phyloP scores from a whole-genome alignment of 2,329 filamentous ascomycete species.

The Fusarium luffae region DNA sequence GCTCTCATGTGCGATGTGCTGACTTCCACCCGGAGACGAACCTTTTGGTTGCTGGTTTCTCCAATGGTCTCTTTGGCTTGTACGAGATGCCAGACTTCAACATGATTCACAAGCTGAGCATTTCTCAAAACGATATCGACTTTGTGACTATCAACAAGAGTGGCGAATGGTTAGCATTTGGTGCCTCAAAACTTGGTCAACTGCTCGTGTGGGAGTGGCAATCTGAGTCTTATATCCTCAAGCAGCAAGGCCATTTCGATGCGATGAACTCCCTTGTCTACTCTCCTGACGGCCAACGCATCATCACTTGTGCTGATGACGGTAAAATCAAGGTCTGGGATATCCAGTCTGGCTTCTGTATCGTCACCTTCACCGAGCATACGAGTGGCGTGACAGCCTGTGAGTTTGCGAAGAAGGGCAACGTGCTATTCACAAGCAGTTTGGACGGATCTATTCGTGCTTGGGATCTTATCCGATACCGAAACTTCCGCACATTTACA shows the following conservation, averaged over 20 bases:
- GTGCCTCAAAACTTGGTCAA: constrained; percentile 93
- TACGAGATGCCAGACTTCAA: constrained; percentile 98
- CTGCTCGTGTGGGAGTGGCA: constrained; percentile 99
- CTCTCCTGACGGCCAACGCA: constrained; percentile 90
- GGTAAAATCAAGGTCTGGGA: constrained; percentile 99
- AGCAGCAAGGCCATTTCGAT: constrained; percentile 97
- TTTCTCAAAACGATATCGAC: constrained; percentile 97
- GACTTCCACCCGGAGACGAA: constrained; percentile 87
- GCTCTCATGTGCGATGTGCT: constrained; percentile 88
- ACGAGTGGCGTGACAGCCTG: constrained; percentile 93
- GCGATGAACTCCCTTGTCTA: constrained; percentile 94
- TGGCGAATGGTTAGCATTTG: constrained; percentile 97
- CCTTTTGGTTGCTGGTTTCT: constrained; percentile 96
- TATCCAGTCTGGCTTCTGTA: constrained; percentile 93
- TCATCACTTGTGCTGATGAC: constrained; percentile 94
- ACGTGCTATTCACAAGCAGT: constrained; percentile 94
- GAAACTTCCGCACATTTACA: constrained; percentile 97
- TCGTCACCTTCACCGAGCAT: constrained; percentile 98
- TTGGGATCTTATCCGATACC: constrained; percentile 95
- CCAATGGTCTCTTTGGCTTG: constrained; percentile 90
- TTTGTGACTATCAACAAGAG: constrained; percentile 93
- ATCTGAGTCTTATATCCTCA: constrained; percentile 97
- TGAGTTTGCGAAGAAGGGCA: constrained; percentile 94
- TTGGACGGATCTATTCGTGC: constrained; percentile 93
- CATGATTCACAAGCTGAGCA: constrained; percentile 90